Evolutionary conservation across 2,329 filamentous ascomycete genomes (phyloP).

Genomic region (Talaromyces sp.): DNA sequence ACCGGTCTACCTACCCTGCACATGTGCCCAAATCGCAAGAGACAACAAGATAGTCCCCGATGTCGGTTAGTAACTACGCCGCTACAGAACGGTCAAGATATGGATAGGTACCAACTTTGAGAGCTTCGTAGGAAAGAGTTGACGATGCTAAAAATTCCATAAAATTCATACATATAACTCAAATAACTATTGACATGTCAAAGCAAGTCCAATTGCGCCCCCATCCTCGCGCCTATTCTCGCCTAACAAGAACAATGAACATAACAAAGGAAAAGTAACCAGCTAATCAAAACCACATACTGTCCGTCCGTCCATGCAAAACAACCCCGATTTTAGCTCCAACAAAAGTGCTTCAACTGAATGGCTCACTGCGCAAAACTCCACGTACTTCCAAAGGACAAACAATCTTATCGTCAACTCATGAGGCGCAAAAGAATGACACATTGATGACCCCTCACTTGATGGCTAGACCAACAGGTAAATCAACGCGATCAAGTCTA

Average conservation of each 20-base stretch:
- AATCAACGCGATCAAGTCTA: conserved; percentile 1
- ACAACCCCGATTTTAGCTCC: not conserved
- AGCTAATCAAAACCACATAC: not conserved
- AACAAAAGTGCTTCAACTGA: not conserved
- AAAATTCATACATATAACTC: not conserved
- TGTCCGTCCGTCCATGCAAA: not conserved
- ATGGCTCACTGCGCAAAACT: not conserved
- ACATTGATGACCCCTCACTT: not conserved
- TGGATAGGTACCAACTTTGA: too few species aligned
- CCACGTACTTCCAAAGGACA: too few species aligned
- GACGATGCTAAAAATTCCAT: not conserved
- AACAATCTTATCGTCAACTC: not conserved
- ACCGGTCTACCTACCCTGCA: not conserved
- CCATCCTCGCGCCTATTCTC: not conserved
- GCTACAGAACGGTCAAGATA: too few species aligned
- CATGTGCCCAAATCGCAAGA: not conserved
- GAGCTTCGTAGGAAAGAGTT: not conserved
- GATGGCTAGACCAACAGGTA: not conserved
- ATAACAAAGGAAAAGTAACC: not conserved
- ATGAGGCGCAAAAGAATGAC: not conserved
- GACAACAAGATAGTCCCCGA: not conserved
- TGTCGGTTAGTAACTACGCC: too few species aligned
- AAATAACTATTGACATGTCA: not conserved
- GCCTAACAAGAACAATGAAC: not conserved
- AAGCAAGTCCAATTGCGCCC: not conserved